A percentile compares a stretch with the other conserved stretches of the same genome.
These are phyloP conservation scores for Entonaema liquescens DNA, from an alignment of 495 filamentous ascomycete species.

Conservation along the genomic window DNA sequence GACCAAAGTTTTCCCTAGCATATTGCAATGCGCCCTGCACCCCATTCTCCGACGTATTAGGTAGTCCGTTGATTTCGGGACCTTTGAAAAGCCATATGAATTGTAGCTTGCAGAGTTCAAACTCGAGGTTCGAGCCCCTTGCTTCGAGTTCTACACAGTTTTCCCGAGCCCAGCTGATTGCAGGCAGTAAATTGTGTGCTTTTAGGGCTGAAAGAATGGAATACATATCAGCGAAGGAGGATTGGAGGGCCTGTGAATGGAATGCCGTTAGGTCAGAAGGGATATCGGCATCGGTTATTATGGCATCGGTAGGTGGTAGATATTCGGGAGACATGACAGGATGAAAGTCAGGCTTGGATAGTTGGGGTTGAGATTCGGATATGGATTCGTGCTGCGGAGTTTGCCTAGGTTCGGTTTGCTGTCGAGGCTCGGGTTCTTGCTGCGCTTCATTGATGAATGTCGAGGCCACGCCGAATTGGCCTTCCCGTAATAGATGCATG, in stretches of 20 bases:
- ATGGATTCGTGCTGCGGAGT: neutral
- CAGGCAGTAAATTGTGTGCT: constrained; percentile 75
- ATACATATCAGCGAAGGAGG: constrained; percentile 89
- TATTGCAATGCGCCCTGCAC: constrained; percentile 71
- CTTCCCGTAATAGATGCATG: constrained; percentile 95
- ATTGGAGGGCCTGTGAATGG: constrained; percentile 73
- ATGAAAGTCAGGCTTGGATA: neutral
- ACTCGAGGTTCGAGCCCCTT: constrained; percentile 91
- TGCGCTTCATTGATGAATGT: constrained; percentile 77
- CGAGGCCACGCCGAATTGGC: constrained; percentile 85
- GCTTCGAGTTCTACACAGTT: constrained; percentile 76
- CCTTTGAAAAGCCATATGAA: constrained; percentile 83
- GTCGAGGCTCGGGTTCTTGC: constrained; percentile 22
- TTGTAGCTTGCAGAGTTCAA: constrained; percentile 86
- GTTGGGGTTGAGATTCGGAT: neutral
- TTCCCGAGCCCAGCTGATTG: constrained; percentile 83
- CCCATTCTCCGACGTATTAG: constrained; percentile 53
- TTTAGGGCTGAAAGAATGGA: constrained; percentile 81
- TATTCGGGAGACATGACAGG: constrained; percentile 9
- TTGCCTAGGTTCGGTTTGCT: neutral
- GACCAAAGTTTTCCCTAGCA: constrained; percentile 68
- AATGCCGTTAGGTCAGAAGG: constrained; percentile 61
- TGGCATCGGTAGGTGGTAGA: constrained; percentile 34
- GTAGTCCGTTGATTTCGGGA: constrained; percentile 53
- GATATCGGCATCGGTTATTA: constrained; percentile 40